A percentile compares a stretch with the other conserved stretches of the same genome.
Evolutionary conservation across 148 eudicot species (phyloP).

Genomic region (Fagopyrum homotropicum): DNA sequence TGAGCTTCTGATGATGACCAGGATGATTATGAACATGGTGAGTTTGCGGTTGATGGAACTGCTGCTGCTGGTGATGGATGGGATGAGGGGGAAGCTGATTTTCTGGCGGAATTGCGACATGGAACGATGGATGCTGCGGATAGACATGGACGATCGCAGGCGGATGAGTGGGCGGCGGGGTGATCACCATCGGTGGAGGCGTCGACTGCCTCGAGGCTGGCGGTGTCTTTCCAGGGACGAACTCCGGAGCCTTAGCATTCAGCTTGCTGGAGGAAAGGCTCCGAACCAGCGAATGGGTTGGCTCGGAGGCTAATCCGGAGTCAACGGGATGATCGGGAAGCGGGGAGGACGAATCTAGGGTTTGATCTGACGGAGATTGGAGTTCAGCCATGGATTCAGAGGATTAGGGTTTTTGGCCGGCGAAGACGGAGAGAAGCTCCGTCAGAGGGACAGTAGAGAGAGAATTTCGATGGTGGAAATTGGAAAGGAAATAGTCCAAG

Average conservation of each 20-base stretch:
- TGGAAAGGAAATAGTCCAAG: background rate
- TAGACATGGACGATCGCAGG: slow-evolving; percentile 33
- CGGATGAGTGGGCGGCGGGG: slow-evolving; percentile 33
- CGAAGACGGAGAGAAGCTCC: slow-evolving; percentile 13
- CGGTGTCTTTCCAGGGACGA: slow-evolving; percentile 29
- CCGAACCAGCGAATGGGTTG: slow-evolving; percentile 22
- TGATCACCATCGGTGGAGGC: slow-evolving; percentile 22
- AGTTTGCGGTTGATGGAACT: background rate
- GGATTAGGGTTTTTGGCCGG: slow-evolving; percentile 13
- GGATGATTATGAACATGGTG: slow-evolving; percentile 14
- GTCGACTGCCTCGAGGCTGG: slow-evolving; percentile 19
- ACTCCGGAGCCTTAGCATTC: slow-evolving; percentile 76
- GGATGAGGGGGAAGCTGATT: background rate
- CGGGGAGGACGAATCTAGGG: slow-evolving; percentile 27
- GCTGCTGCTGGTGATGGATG: slow-evolving; percentile 12
- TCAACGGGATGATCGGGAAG: slow-evolving; percentile 25
- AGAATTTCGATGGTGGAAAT: background rate
- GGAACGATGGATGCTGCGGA: slow-evolving; percentile 23
- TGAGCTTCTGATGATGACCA: slow-evolving; percentile 9
- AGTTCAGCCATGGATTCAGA: slow-evolving; percentile 24
- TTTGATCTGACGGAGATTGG: slow-evolving; percentile 26
- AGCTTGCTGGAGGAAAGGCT: slow-evolving; percentile 42
- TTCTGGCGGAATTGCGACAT: slow-evolving; percentile 21
- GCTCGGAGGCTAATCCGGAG: slow-evolving; percentile 7
- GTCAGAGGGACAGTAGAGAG: background rate